Base-by-base conservation (phyloP, 495 filamentous ascomycete genomes). In the Talaromyces nanjingensis region DNA sequence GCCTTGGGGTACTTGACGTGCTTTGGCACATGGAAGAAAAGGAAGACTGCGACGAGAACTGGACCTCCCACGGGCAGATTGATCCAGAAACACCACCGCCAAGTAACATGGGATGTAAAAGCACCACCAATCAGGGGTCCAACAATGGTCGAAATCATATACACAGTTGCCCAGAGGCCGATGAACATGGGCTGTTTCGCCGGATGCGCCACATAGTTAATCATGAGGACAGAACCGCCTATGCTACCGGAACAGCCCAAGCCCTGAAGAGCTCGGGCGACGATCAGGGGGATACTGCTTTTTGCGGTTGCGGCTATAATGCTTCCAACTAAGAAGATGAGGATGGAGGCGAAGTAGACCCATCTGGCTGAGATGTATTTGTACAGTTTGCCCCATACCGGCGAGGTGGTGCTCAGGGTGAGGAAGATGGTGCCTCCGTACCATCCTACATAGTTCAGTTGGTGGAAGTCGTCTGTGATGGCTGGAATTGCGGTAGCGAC, bases 71-170 rank as follows among this genome's bases (percentile, higher is more conserved):
- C 49, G 1, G 73, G 72, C 1, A 73, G 72, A 64, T 90, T 90
- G 73, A 88, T 86, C 72, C 82, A 91, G 75, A 92, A 91, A 69
- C 87, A 91, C 89, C 88, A 91, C 55, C 89, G 76, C 88, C 89
- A 92, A 1, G 83, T 84, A 6, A 82, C 74, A 22, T 82, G 72
- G 20, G 77, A 70, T 16, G 80, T 82, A 55, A 83, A 81, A 0
- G 73, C 79, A 20, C 81, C 81, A 3, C 81, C 81, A 14, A 83
- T 71, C 2, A 90, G 66, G 18, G 63, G 86, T 56, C 60, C 72
- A 65, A 4, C 77, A 82, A 54, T 54, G 18, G 52, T 31, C 20
- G 52, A 54, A 4, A 54, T 6, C 20, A 25, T 25, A 27, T 11
- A 54, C 9, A 54, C 52, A 54, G 29, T 31, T 31, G 29, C 20